These are phyloP conservation scores for Colletotrichum musicola DNA, from an alignment of 2,329 filamentous ascomycete genomes.

Conservation along the genomic window DNA sequence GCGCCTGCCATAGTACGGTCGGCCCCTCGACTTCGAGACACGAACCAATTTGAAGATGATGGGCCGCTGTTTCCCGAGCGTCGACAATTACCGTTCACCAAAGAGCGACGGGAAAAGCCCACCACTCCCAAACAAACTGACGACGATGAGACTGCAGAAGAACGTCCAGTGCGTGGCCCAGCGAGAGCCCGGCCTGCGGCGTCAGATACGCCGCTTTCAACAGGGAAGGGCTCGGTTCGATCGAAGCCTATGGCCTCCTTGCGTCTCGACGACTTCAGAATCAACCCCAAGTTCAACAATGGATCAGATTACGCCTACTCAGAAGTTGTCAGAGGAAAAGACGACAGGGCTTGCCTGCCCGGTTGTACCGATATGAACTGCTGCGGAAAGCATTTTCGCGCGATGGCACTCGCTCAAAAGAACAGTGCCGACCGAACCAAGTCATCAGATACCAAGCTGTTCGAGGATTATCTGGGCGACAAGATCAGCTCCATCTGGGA, in stretches of 20 bases:
- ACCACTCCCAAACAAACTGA: conserved; percentile 16
- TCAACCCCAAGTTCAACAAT: conserved; percentile 80
- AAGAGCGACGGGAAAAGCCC: conserved; percentile 39
- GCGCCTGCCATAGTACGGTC: conserved; percentile 45
- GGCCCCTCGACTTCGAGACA: conserved; percentile 42
- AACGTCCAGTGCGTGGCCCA: conserved; percentile 7
- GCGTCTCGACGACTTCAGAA: conserved; percentile 79
- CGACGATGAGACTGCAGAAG: background rate
- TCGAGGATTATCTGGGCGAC: conserved; percentile 70
- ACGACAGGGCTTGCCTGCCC: conserved; percentile 76
- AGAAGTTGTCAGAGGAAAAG: conserved; percentile 79
- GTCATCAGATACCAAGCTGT: conserved; percentile 60
- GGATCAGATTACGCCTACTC: conserved; percentile 79
- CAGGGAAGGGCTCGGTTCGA: conserved; percentile 60
- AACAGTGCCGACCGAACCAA: conserved; percentile 52
- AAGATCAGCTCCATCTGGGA: conserved; percentile 68
- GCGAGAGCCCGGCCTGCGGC: conserved; percentile 15
- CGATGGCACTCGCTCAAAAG: conserved; percentile 70
- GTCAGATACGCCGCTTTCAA: conserved; percentile 27
- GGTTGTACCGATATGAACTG: conserved; percentile 83
- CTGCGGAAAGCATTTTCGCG: conserved; percentile 78
- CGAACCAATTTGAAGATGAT: conserved; percentile 37
- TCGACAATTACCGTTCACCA: conserved; percentile 58
- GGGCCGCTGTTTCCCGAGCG: conserved; percentile 52
- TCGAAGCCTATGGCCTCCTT: conserved; percentile 69